Conservation (phyloP, 2,329 filamentous ascomycete species). For the Cladosporium sp. region DNA sequence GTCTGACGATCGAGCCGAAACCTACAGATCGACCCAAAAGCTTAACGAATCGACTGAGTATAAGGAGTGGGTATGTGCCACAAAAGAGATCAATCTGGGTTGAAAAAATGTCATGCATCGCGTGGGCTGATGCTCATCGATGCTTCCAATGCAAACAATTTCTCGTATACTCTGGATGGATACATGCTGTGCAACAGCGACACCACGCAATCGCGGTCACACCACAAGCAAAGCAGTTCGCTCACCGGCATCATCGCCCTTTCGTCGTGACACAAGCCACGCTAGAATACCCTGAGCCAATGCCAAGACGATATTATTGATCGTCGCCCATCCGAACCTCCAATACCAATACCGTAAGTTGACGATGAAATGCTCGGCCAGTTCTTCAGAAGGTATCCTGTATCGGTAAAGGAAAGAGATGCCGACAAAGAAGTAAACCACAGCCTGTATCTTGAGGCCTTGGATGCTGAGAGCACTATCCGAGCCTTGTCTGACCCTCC, state of each 20-base stretch:
- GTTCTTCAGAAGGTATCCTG: neutral
- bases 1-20: neutral
- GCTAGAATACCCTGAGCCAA: neutral
- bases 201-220: neutral
- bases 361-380: slow-evolving; percentile 9
- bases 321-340: neutral
- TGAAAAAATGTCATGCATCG: neutral
- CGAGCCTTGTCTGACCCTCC: neutral
- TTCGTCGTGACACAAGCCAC: neutral
- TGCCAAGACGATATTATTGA: slow-evolving; percentile 9
- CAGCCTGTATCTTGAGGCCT: slow-evolving; percentile 5
- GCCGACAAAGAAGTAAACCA: neutral
- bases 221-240: neutral
- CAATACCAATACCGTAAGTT: slow-evolving; percentile 9
- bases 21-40: neutral
- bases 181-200: neutral
- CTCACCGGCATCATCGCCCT: neutral
- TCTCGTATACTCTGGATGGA: neutral
- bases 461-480: neutral
- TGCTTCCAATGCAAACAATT: neutral
- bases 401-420: neutral
- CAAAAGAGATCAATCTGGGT: neutral
- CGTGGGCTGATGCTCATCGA: neutral
- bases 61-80: neutral
- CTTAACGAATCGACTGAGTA: neutral